A percentile compares a stretch with the other conserved stretches of the same genome.
These are phyloP conservation scores for Nectriaceae sp. DNA, from an alignment of 2,329 filamentous ascomycete genomes.

Conservation along the genomic window DNA sequence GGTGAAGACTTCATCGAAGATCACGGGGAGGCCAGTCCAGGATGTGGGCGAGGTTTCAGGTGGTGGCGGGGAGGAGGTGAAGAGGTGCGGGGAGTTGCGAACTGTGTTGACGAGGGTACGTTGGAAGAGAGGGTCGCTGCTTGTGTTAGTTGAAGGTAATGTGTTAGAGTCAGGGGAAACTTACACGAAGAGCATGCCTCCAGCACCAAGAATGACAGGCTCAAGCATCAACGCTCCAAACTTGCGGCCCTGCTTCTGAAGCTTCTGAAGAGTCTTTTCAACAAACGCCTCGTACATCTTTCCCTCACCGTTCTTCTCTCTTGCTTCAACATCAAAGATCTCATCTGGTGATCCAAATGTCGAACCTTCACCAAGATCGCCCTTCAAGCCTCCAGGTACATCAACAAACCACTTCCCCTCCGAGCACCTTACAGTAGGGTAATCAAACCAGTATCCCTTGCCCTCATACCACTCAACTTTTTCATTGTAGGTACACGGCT, in stretches of 20 bases:
- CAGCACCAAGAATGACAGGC: conserved; percentile 77
- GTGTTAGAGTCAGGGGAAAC: conserved; percentile 30
- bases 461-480: conserved; percentile 86
- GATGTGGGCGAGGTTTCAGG: conserved; percentile 25
- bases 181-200: conserved; percentile 80
- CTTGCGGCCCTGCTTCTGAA: conserved; percentile 59
- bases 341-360: conserved; percentile 51
- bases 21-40: conserved; percentile 76
- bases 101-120: conserved; percentile 68
- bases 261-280: conserved; percentile 48
- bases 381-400: conserved; percentile 50
- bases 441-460: conserved; percentile 79
- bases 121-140: conserved; percentile 79
- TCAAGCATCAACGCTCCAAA: conserved; percentile 82
- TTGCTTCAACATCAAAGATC: conserved; percentile 60
- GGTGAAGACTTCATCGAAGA: conserved; percentile 89
- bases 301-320: conserved; percentile 47
- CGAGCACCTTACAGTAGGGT: conserved; percentile 69
- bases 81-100: conserved; percentile 59
- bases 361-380: conserved; percentile 45
- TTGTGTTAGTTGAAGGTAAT: conserved; percentile 11
- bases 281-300: conserved; percentile 64
- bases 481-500: conserved; percentile 76
- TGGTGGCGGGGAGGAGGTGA: conserved; percentile 36
- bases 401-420: conserved; percentile 67